Base-by-base conservation (phyloP, 139 green algal species). In the Chlorella sorokiniana region DNA sequence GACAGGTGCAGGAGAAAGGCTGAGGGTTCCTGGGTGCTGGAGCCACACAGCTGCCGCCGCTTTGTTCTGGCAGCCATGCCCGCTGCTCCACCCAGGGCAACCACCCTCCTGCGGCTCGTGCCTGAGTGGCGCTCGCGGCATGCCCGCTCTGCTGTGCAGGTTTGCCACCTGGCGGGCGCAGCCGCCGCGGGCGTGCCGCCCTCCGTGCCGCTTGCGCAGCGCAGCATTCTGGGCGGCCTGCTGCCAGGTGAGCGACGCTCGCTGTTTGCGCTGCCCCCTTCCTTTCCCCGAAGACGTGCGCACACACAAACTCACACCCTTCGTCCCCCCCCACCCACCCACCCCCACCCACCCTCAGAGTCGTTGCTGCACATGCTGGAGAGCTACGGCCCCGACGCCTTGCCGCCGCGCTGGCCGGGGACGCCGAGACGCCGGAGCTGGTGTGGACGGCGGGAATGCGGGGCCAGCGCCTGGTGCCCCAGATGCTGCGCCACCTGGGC, bases 371-470 rank as follows among this genome's bases (percentile, higher is more conserved):
- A 98, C 83, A 83, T 96, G 52, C 89, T 99, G 51, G 90, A 95
- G 56, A 84, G 79, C 62, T 88, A 87, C 48, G 91, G 93, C 0
- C 69, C 94, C 7, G 83, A 87, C 14, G 88, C 88, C 1, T 98
- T 90, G 91, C 95, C 0, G 85, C 86, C 38, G 93, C 93, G 0
- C 83, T 98, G 25, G 76, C 82, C 8, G 95, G 90, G 4, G 94
- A 99, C 87, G 79, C 83, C 4, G 92, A 97, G 88, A 97, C 88
- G 3, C 96, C 96, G 1, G 96, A 99, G 90, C 85, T 99, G 37
- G 83, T 98, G 3, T 99, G 96, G 96, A 98, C 93, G 27, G 88
- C 95, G 56, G 79, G 68, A 76, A 99, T 99, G 96, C 83, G 96
- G 18, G 75, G 63, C 23, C 64, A 91, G 56, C 88, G 91, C 14